A percentile compares a stretch with the other conserved stretches of the same genome.
These are phyloP conservation scores for Psilocybe tampanensis DNA, from an alignment of 768 basidiomycete genomes.

Conservation along the genomic window DNA sequence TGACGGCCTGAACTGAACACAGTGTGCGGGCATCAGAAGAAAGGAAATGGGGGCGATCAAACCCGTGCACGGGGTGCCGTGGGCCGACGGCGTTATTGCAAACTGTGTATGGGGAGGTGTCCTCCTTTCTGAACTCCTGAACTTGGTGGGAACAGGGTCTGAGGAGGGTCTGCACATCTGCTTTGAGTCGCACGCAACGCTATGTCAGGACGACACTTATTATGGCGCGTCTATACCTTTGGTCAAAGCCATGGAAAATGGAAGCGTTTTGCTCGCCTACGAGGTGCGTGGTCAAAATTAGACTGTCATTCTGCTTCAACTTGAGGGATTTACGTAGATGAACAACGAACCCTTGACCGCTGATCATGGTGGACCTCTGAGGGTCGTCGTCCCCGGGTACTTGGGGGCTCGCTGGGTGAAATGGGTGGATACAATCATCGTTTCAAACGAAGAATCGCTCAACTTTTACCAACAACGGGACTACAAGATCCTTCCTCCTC, in stretches of 20 bases:
- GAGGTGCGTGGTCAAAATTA: constrained; percentile 40
- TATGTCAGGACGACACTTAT: constrained; percentile 61
- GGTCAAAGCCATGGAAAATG: constrained; percentile 48
- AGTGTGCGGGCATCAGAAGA: constrained; percentile 72
- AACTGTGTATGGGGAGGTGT: constrained; percentile 72
- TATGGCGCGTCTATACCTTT: constrained; percentile 69
- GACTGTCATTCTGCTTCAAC: background rate
- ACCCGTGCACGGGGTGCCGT: constrained; percentile 59
- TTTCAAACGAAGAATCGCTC: constrained; percentile 57
- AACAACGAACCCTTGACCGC: constrained; percentile 59
- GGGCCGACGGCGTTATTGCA: constrained; percentile 70
- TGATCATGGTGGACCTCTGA: constrained; percentile 67
- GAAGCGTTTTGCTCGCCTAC: constrained; percentile 62
- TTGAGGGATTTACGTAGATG: constrained; percentile 46
- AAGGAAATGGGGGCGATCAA: constrained; percentile 64
- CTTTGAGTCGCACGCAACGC: constrained; percentile 61
- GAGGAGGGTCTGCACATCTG: constrained; percentile 50
- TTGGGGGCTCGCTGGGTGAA: constrained; percentile 77
- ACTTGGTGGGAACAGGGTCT: constrained; percentile 38
- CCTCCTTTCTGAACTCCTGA: constrained; percentile 57
- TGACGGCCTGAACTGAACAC: background rate
- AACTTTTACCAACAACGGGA: constrained; percentile 76
- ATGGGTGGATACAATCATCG: constrained; percentile 65
- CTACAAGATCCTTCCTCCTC: constrained; percentile 64
- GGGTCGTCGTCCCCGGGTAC: constrained; percentile 69